Evolutionary conservation across 495 filamentous ascomycete species (phyloP), one percentile per base, ranked within the genome.

Genomic region (Talaromyces adpressus): DNA sequence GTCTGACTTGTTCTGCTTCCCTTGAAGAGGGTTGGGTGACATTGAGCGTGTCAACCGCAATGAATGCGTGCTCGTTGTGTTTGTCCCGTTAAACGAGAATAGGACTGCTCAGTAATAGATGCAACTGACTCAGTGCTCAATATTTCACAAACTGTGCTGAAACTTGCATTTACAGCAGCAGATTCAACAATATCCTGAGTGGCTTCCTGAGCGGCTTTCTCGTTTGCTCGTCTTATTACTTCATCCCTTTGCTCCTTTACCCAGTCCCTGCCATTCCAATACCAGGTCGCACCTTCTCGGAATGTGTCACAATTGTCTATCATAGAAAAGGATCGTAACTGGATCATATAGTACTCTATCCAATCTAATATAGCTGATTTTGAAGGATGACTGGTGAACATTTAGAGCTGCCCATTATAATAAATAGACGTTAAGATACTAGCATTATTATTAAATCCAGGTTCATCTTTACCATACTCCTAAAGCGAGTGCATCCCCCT

Each of bases 181-280:
- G 49, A 53, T 53, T 53, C 23, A 53, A 53, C 3, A 14, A 22
- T 23, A 4, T 52, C 5, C 49, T 52, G 49, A 52, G 49, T 52
- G 49, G 47, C 18, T 18, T 52, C 4, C 47, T 52, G 47, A 52
- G 47, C 23, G 47, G 49, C 49, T 60, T 51, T 27, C 63, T 64
- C 62, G 25, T 68, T 68, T 29, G 67, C 67, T 62, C 20, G 61
- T 52, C 47, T 61, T 36, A 68, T 68, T 29, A 57, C 62, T 23
- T 68, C 65, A 47, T 68, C 57, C 41, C 67, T 65, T 25, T 67
- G 65, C 54, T 32, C 36, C 67, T 68, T 67, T 58, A 66, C 57
- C 65, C 65, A 68, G 51, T 68, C 66, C 32, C 54, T 64, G 29
- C 25, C 65, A 41, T 68, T 68, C 49, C 56, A 61, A 58, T 47